These are phyloP conservation scores for Nannochloropsis oceanica DNA, from an alignment of 108 stramenopile species.

Conservation along the genomic window DNA sequence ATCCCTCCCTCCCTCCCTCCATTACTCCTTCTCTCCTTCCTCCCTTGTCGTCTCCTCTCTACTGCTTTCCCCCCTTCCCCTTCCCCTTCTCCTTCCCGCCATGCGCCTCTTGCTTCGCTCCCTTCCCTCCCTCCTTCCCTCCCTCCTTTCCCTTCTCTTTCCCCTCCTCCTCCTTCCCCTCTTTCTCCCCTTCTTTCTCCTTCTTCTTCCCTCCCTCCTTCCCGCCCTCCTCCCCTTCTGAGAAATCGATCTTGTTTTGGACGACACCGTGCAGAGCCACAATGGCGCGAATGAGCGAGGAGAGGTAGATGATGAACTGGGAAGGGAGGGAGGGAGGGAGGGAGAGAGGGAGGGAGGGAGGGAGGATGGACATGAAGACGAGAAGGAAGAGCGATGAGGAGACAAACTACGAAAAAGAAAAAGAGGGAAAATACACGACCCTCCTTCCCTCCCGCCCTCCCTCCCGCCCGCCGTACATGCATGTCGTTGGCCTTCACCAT, in stretches of 20 bases:
- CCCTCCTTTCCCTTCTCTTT: background rate
- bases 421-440: background rate
- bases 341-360: background rate
- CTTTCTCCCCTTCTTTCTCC: slow-evolving; percentile 1
- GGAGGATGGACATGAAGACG: background rate
- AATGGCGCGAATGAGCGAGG: slow-evolving; percentile 69
- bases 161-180: background rate
- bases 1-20: background rate
- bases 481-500: slow-evolving; percentile 95
- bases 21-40: background rate
- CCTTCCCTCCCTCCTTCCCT: background rate
- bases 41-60: background rate
- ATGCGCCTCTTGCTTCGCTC: background rate
- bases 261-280: slow-evolving; percentile 91
- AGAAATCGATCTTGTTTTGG: slow-evolving; percentile 55
- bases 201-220: background rate
- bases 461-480: slow-evolving; percentile 47
- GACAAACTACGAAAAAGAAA: background rate
- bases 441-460: background rate
- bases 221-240: background rate
- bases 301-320: slow-evolving; percentile 3
- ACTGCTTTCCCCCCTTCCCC: background rate
- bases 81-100: too few relatives aligned
- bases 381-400: background rate
- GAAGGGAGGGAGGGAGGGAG: background rate